phyloP scores from a whole-genome alignment of 441 rosid genomes.

The Gossypium gossypioides region DNA sequence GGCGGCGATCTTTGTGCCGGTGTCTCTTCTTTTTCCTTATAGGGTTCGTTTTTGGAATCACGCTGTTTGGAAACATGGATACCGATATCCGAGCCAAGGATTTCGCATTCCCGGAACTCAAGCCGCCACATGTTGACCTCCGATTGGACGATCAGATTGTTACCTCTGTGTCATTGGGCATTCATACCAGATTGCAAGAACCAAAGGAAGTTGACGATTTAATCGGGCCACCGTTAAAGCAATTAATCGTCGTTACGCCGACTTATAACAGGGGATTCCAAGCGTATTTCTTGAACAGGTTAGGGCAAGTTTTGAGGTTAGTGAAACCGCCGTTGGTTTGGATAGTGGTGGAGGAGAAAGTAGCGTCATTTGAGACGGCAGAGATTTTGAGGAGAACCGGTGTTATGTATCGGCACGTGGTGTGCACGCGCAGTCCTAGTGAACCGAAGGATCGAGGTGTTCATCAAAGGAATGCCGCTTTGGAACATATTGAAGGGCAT shows the following conservation, averaged over 20 bases:
- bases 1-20: conserved; percentile 52
- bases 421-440: conserved; percentile 42
- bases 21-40: conserved; percentile 51
- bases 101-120: conserved; percentile 52
- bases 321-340: conserved; percentile 79
- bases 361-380: conserved; percentile 70
- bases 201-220: conserved; percentile 19
- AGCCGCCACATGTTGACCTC: conserved; percentile 41
- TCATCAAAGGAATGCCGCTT: conserved; percentile 68
- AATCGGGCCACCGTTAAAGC: conserved; percentile 45
- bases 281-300: conserved; percentile 61
- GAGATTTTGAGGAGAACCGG: conserved; percentile 77
- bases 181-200: conserved; percentile 16
- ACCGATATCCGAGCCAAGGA: conserved; percentile 30
- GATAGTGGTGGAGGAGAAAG: conserved; percentile 75
- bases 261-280: conserved; percentile 75
- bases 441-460: conserved; percentile 72
- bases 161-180: conserved; percentile 34
- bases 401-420: conserved; percentile 82
- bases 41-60: conserved; percentile 56
- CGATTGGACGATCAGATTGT: conserved; percentile 23
- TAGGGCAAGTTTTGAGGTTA: conserved; percentile 70
- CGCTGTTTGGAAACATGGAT: conserved; percentile 50
- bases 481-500: conserved; percentile 76
- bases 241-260: conserved; percentile 74